These are phyloP conservation scores for Cladosporium cucumerinum DNA, from an alignment of 2,329 filamentous ascomycete species.

Conservation along the genomic window DNA sequence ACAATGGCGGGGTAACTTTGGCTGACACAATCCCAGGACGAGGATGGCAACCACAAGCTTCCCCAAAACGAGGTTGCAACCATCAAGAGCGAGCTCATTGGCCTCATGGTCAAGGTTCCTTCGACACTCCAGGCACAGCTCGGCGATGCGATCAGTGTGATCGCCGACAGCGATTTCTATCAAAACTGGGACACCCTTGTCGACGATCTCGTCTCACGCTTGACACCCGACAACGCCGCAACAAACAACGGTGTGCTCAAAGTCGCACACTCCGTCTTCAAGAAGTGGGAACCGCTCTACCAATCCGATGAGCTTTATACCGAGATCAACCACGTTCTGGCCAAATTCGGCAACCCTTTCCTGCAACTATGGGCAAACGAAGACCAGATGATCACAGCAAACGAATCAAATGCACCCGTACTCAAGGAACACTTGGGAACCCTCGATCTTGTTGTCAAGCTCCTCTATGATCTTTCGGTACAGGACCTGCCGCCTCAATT, in stretches of 20 bases:
- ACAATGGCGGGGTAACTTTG: background rate
- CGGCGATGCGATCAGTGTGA: constrained; percentile 93
- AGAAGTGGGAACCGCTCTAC: constrained; percentile 90
- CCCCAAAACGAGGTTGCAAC: constrained; percentile 75
- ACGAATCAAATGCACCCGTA: constrained; percentile 68
- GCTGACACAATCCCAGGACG: constrained; percentile 56
- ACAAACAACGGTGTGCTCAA: constrained; percentile 93
- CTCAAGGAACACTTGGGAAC: constrained; percentile 79
- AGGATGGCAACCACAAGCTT: constrained; percentile 90
- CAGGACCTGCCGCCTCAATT: constrained; percentile 94
- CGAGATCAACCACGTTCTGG: constrained; percentile 94
- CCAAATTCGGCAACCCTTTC: constrained; percentile 79
- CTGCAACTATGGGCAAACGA: constrained; percentile 73
- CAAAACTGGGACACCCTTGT: constrained; percentile 94
- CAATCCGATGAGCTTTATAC: constrained; percentile 87
- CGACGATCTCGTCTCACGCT: constrained; percentile 81
- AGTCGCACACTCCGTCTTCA: constrained; percentile 97
- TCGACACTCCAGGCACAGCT: constrained; percentile 86
- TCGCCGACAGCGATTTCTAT: constrained; percentile 98
- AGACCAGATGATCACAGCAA: constrained; percentile 67
- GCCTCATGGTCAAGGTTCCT: constrained; percentile 91
- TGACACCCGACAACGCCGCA: constrained; percentile 76
- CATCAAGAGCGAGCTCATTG: constrained; percentile 94
- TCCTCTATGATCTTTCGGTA: constrained; percentile 94
- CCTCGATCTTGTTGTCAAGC: constrained; percentile 82